Percentiles rank a stretch among this genome's conserved stretches.
Evolutionary conservation across 257 asterid genomes (phyloP).

Genomic region (Fraxinus cuspidata): DNA sequence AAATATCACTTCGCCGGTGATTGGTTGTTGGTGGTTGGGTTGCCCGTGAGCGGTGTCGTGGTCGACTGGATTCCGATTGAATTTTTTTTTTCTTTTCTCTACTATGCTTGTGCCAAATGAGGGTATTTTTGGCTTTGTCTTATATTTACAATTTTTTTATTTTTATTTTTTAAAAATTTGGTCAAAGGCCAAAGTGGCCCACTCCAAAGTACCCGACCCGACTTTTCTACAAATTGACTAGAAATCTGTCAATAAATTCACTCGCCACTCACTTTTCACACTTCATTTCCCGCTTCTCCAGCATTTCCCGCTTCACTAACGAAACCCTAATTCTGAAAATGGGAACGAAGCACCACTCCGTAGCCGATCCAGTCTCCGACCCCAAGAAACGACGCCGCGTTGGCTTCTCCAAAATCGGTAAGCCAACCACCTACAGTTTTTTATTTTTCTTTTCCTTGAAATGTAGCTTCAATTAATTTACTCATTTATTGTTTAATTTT

Average conservation of each 20-base stretch:
- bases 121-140: too few species aligned
- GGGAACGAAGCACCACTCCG: slow-evolving; percentile 86
- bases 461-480: slow-evolving; percentile 15
- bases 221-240: too few species aligned
- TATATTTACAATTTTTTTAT: too few species aligned
- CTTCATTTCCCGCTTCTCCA: slow-evolving; percentile 72
- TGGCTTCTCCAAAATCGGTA: slow-evolving; percentile 64
- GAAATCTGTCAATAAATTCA: not conserved
- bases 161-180: too few species aligned
- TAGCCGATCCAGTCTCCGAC: slow-evolving; percentile 54
- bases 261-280: not conserved
- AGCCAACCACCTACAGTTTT: slow-evolving; percentile 23
- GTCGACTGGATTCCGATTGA: too few species aligned
- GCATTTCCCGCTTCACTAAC: slow-evolving; percentile 66
- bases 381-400: slow-evolving; percentile 69
- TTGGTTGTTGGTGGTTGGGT: too few species aligned
- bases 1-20: too few species aligned
- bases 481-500: not conserved
- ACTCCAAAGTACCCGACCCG: too few species aligned
- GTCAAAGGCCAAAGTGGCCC: too few species aligned
- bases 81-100: too few species aligned
- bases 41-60: too few species aligned
- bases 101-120: too few species aligned
- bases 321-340: slow-evolving; percentile 72
- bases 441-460: not conserved